These are phyloP conservation scores for Saccharata proteae DNA, from an alignment of 2,329 filamentous ascomycete species.

Conservation along the genomic window DNA sequence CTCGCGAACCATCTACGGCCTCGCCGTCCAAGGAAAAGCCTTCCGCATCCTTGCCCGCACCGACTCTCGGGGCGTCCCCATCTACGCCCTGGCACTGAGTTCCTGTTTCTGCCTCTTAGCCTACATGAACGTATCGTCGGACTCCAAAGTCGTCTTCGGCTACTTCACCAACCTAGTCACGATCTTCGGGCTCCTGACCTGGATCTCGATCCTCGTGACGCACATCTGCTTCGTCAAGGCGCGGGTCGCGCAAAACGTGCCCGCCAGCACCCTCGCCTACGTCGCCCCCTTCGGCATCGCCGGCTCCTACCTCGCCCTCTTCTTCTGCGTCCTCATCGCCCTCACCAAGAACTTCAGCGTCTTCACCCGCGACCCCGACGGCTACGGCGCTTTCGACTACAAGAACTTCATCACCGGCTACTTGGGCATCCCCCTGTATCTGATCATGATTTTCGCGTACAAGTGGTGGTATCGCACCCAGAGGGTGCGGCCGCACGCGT, in stretches of 20 bases:
- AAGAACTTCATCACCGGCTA: constrained; percentile 70
- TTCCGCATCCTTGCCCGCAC: constrained; percentile 61
- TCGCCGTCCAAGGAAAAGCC: constrained; percentile 60
- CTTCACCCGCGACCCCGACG: constrained; percentile 43
- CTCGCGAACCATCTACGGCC: constrained; percentile 59
- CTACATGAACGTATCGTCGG: constrained; percentile 40
- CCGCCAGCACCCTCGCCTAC: constrained; percentile 38
- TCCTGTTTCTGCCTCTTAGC: constrained; percentile 53
- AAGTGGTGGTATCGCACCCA: constrained; percentile 46
- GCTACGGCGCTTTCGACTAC: constrained; percentile 52
- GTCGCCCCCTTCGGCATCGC: constrained; percentile 58
- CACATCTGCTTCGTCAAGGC: constrained; percentile 38
- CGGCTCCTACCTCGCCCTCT: constrained; percentile 56
- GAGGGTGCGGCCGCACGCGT: constrained; percentile 44
- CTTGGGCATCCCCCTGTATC: constrained; percentile 62
- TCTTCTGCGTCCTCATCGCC: constrained; percentile 60
- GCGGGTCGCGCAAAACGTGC: constrained; percentile 32
- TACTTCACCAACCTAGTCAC: constrained; percentile 37
- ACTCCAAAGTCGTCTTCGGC: constrained; percentile 30
- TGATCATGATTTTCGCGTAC: constrained; percentile 57
- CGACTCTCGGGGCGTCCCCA: constrained; percentile 58
- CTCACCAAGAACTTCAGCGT: constrained; percentile 74
- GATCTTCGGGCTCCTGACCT: constrained; percentile 31
- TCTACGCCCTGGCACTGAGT: constrained; percentile 51
- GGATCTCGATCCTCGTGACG: constrained; percentile 37